phyloP scores from a whole-genome alignment of 2,329 filamentous ascomycete species.

The Cordyceps pruinosa region DNA sequence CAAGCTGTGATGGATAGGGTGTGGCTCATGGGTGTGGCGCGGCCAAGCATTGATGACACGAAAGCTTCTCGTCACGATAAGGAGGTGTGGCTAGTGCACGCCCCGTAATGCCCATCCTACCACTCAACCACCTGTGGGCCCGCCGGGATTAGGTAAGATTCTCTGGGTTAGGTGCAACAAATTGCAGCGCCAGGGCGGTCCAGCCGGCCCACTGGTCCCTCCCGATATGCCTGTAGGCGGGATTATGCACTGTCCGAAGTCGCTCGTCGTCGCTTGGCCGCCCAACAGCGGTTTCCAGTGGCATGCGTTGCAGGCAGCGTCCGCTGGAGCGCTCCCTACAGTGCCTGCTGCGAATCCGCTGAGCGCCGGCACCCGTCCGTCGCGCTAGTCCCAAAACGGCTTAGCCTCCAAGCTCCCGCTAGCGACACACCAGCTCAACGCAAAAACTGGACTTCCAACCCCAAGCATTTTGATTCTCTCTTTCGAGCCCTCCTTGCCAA shows the following conservation, averaged over 20 bases:
- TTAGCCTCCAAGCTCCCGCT: constrained; percentile 12
- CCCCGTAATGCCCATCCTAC: not conserved
- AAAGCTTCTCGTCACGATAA: not conserved
- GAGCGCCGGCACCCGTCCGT: constrained; percentile 13
- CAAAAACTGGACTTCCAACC: constrained; percentile 14
- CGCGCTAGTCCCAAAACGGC: constrained; percentile 4
- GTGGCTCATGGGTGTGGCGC: not conserved
- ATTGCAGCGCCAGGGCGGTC: not conserved
- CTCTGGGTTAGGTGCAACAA: constrained; percentile 10
- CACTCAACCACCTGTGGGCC: not conserved
- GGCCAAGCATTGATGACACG: not conserved
- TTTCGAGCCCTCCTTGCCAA: constrained; percentile 11
- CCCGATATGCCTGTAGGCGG: constrained; percentile 10
- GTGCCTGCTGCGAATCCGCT: constrained; percentile 1
- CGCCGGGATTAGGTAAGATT: constrained; percentile 2
- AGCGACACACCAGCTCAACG: constrained; percentile 14
- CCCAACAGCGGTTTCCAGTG: not conserved
- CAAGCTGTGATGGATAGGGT: not conserved
- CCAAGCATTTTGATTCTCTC: constrained; percentile 12
- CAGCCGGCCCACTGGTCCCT: not conserved
- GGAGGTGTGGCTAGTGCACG: not conserved
- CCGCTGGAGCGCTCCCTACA: not conserved
- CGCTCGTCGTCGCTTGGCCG: not conserved
- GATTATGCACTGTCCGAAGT: constrained; percentile 11
- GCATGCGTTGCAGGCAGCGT: not conserved